Evolutionary conservation across 495 filamentous ascomycete species (phyloP).

Genomic region (Podospora conica): DNA sequence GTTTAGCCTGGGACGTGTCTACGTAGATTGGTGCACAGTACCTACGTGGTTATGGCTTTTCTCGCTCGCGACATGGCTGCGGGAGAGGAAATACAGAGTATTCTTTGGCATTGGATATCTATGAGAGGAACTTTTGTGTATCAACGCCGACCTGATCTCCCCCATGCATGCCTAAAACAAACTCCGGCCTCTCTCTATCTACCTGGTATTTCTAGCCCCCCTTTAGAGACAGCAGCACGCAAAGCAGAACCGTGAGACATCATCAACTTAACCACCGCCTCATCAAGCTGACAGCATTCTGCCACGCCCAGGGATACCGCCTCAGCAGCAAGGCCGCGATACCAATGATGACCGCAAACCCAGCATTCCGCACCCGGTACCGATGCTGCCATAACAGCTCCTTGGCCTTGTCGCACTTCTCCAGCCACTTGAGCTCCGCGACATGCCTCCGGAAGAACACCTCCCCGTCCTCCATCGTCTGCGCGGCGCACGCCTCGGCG

Average conservation of each 20-base stretch:
- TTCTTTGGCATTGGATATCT: not conserved
- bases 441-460: slow-evolving; percentile 62
- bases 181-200: not conserved
- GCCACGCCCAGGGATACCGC: slow-evolving; percentile 22
- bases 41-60: not conserved
- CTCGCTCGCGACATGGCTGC: too few relatives aligned
- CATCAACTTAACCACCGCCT: slow-evolving; percentile 14
- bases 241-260: not conserved
- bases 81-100: not conserved
- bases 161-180: not conserved
- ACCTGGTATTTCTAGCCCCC: not conserved
- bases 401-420: slow-evolving; percentile 50
- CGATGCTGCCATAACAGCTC: slow-evolving; percentile 54
- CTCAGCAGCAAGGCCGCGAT: slow-evolving; percentile 42
- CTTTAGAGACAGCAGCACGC: not conserved
- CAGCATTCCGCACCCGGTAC: slow-evolving; percentile 48
- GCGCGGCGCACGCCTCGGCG: slow-evolving; percentile 19
- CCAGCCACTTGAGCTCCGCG: slow-evolving; percentile 55
- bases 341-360: slow-evolving; percentile 59
- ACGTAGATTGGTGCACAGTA: not conserved
- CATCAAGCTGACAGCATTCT: slow-evolving; percentile 15
- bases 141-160: not conserved
- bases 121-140: not conserved
- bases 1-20: not conserved
- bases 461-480: slow-evolving; percentile 51